A percentile compares a stretch with the other conserved stretches of the same genome.
These are phyloP conservation scores for Globisporangium echinulatum DNA, from an alignment of 352 stramenopile species.

Conservation along the genomic window DNA sequence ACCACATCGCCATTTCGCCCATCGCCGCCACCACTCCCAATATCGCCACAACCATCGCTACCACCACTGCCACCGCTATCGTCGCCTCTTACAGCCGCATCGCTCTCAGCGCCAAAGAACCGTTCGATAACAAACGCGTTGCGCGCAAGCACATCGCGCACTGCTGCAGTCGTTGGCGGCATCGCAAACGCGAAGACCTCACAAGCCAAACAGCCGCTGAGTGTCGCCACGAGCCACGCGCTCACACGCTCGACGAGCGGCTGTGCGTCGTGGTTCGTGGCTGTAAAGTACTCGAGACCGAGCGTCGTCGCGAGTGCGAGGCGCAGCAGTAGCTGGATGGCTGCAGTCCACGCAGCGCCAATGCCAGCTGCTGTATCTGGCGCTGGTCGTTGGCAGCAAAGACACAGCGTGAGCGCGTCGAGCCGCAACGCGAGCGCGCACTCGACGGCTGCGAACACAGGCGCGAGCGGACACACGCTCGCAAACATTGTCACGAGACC, in stretches of 20 bases:
- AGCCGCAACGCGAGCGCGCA: conserved; percentile 31
- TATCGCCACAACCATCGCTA: conserved; percentile 6
- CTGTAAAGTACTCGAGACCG: conserved; percentile 26
- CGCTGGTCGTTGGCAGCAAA: conserved; percentile 30
- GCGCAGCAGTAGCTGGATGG: conserved; percentile 23
- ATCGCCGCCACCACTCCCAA: not conserved
- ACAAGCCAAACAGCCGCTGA: conserved; percentile 20
- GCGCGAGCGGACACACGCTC: conserved; percentile 27
- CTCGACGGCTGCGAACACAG: conserved; percentile 34
- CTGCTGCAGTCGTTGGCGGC: conserved; percentile 17
- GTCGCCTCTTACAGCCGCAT: not conserved
- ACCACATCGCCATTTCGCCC: not conserved
- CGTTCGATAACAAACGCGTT: conserved; percentile 39
- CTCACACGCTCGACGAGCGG: conserved; percentile 27
- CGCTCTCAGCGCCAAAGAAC: conserved; percentile 31
- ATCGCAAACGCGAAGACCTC: conserved; percentile 36
- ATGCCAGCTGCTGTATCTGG: conserved; percentile 21
- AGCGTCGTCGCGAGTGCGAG: conserved; percentile 23
- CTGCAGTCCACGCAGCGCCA: conserved; percentile 26
- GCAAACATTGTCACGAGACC: conserved; percentile 43
- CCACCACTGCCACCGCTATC: not conserved
- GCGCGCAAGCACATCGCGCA: conserved; percentile 20
- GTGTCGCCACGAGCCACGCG: conserved; percentile 25
- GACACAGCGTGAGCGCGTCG: conserved; percentile 38
- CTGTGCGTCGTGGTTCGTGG: conserved; percentile 17